Evolutionary conservation across 2,329 filamentous ascomycete species (phyloP).

Genomic region (Trichoderma koningiopsis): DNA sequence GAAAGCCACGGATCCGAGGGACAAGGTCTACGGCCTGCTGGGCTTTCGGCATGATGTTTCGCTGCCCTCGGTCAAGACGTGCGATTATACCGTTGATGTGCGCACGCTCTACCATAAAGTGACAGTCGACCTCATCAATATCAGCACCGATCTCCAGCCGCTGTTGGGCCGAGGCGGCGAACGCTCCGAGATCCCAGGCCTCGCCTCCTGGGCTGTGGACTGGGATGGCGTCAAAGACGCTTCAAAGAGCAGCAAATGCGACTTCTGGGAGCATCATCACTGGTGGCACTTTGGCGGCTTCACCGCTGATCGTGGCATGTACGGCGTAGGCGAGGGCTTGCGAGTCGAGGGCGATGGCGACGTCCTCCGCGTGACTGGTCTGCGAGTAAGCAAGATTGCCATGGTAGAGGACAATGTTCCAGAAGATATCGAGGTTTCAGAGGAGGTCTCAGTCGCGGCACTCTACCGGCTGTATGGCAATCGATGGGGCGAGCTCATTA

Average conservation of each 20-base stretch:
- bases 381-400: background rate
- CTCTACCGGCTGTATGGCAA: constrained; percentile 1
- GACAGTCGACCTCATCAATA: constrained; percentile 9
- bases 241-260: background rate
- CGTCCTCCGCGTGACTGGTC: background rate
- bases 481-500: constrained; percentile 4
- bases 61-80: background rate
- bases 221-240: background rate
- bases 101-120: constrained; percentile 10
- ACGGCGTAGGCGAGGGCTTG: background rate
- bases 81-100: constrained; percentile 12
- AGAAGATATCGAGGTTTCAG: background rate
- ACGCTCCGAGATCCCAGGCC: constrained; percentile 1
- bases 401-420: background rate
- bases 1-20: background rate
- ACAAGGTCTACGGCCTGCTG: constrained; percentile 10
- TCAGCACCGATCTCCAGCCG: constrained; percentile 7
- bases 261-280: constrained; percentile 11
- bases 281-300: constrained; percentile 18
- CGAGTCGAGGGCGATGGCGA: background rate
- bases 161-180: constrained; percentile 13
- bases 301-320: constrained; percentile 1
- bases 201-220: constrained; percentile 13
- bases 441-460: background rate
- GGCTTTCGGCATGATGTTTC: background rate